Evolutionary conservation across 805 yeast species (phyloP).

Genomic region (Sugiyamaella lignohabitans): DNA sequence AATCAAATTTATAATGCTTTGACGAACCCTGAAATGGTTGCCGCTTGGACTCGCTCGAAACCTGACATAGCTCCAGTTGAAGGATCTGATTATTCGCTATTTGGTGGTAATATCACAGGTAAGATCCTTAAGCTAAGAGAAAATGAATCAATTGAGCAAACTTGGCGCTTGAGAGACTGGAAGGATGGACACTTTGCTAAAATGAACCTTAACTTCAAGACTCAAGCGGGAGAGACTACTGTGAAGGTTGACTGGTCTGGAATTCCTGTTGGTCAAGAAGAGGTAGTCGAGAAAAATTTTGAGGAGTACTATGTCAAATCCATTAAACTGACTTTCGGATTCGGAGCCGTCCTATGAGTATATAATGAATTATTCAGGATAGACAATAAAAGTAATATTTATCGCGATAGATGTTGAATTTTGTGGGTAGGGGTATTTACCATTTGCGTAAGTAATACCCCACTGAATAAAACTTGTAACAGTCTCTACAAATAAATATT

Average conservation of each 20-base stretch:
- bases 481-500: slow-evolving; percentile 12
- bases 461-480: too few relatives aligned
- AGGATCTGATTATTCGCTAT: slow-evolving; percentile 58
- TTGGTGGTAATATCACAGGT: slow-evolving; percentile 84
- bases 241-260: slow-evolving; percentile 76
- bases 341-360: slow-evolving; percentile 77
- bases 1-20: slow-evolving; percentile 77
- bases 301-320: slow-evolving; percentile 84
- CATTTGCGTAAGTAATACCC: too few relatives aligned
- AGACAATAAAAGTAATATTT: slow-evolving; percentile 5
- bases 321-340: slow-evolving; percentile 88
- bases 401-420: background rate
- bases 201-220: slow-evolving; percentile 58
- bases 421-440: too few relatives aligned
- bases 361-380: slow-evolving; percentile 12
- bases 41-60: slow-evolving; percentile 85
- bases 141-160: slow-evolving; percentile 55
- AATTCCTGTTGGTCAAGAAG: slow-evolving; percentile 96
- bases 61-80: slow-evolving; percentile 52
- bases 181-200: slow-evolving; percentile 72
- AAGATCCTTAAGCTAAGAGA: slow-evolving; percentile 53
- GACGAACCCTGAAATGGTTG: slow-evolving; percentile 66
- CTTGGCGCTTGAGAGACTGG: slow-evolving; percentile 91
- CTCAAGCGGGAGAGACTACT: slow-evolving; percentile 79
- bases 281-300: slow-evolving; percentile 69